phyloP scores from a whole-genome alignment of 495 filamentous ascomycete genomes.

The Penicillium herquei region DNA sequence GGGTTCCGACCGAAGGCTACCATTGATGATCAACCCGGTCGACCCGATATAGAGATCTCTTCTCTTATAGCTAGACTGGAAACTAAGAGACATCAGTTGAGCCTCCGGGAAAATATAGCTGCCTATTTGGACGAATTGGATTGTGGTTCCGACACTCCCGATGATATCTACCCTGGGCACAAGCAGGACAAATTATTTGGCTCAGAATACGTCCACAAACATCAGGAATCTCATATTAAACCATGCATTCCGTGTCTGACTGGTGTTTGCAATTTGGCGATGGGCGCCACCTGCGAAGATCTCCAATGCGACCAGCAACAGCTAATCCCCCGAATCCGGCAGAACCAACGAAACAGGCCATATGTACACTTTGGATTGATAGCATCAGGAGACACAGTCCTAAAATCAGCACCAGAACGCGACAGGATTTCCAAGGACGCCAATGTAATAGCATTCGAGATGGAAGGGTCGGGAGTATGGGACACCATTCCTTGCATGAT shows the following conservation, averaged over 20 bases:
- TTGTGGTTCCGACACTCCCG: neutral
- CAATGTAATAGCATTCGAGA: slow-evolving; percentile 40
- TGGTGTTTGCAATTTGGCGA: neutral
- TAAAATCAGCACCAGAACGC: slow-evolving; percentile 28
- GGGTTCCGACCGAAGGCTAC: slow-evolving; percentile 25
- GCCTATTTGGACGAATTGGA: neutral
- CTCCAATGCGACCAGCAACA: neutral
- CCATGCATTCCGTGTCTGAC: neutral
- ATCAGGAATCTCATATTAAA: neutral
- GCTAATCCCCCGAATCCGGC: neutral
- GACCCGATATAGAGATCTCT: slow-evolving; percentile 1
- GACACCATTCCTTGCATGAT: slow-evolving; percentile 7
- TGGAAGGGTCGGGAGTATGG: slow-evolving; percentile 27
- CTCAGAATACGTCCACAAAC: neutral
- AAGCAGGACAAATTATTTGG: neutral
- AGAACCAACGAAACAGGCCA: neutral
- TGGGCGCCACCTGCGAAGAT: neutral
- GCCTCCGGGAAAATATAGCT: neutral
- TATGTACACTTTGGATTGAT: neutral
- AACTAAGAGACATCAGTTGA: neutral
- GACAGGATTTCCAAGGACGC: slow-evolving; percentile 17
- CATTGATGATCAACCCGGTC: slow-evolving; percentile 26
- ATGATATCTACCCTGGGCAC: neutral
- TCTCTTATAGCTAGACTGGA: neutral
- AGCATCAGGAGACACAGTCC: slow-evolving; percentile 27